Conservation (phyloP, 257 asterid species). For the Anisodus acutangulus region DNA sequence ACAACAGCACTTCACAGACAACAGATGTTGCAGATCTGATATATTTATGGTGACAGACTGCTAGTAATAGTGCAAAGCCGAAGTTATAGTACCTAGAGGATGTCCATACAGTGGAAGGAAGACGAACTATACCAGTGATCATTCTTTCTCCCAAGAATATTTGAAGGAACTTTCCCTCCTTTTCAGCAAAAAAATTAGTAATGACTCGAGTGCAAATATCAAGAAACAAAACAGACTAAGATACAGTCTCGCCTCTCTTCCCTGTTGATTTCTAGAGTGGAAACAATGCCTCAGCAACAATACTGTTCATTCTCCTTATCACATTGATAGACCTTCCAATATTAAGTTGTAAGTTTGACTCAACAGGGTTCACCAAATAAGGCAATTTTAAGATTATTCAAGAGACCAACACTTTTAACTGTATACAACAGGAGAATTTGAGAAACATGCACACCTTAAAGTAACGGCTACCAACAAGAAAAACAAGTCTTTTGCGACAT, state of each 20-base stretch:
- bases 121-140: not conserved
- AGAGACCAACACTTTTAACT: not conserved
- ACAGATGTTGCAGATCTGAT: not conserved
- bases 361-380: constrained; percentile 10
- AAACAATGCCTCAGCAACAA: not conserved
- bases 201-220: not conserved
- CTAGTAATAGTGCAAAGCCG: constrained; percentile 4
- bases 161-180: not conserved
- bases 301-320: not conserved
- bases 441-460: not conserved
- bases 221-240: not conserved
- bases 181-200: not conserved
- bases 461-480: not conserved
- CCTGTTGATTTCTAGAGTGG: not conserved
- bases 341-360: not conserved
- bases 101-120: constrained; percentile 18
- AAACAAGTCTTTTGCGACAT: not conserved
- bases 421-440: not conserved
- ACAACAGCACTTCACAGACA: not conserved
- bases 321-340: not conserved
- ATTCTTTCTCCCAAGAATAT: not conserved
- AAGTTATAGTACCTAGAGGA: not conserved
- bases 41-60: not conserved
- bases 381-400: not conserved
- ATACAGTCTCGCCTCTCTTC: not conserved